phyloP scores from a whole-genome alignment of 768 basidiomycete genomes.

The Boletus speciosus region DNA sequence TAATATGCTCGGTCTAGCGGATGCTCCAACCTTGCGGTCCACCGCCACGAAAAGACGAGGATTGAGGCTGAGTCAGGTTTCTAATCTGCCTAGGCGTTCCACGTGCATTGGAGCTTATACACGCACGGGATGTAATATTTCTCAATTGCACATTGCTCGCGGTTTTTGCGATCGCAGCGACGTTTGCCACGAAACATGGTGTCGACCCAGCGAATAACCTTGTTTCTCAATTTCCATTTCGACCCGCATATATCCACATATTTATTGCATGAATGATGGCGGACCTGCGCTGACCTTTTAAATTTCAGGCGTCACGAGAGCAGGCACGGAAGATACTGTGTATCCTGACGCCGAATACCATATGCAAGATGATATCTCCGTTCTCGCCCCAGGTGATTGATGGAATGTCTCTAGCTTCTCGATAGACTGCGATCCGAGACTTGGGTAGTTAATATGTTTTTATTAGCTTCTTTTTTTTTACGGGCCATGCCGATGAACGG shows the following conservation, averaged over 20 bases:
- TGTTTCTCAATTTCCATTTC: neutral
- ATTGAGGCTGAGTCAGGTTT: slow-evolving; percentile 31
- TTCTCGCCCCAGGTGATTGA: neutral
- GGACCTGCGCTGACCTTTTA: neutral
- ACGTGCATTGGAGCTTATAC: neutral
- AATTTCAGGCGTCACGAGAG: neutral
- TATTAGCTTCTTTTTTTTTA: neutral
- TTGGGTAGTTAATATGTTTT: neutral
- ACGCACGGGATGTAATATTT: neutral
- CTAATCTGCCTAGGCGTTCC: neutral
- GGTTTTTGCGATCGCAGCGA: neutral
- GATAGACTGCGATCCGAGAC: too few species aligned
- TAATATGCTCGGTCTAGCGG: slow-evolving; percentile 44
- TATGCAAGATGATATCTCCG: too few species aligned
- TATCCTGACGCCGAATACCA: too few species aligned
- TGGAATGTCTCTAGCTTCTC: too few species aligned
- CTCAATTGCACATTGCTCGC: neutral
- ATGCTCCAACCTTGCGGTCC: slow-evolving; percentile 96
- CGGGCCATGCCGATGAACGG: too few species aligned
- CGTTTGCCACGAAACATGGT: neutral
- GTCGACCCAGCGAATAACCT: neutral
- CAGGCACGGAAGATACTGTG: neutral
- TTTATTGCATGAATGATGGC: neutral
- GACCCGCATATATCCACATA: neutral
- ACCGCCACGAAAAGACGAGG: slow-evolving; percentile 86